Evolutionary conservation across 2,329 filamentous ascomycete species (phyloP).

Genomic region (Colletotrichum tofieldiae): DNA sequence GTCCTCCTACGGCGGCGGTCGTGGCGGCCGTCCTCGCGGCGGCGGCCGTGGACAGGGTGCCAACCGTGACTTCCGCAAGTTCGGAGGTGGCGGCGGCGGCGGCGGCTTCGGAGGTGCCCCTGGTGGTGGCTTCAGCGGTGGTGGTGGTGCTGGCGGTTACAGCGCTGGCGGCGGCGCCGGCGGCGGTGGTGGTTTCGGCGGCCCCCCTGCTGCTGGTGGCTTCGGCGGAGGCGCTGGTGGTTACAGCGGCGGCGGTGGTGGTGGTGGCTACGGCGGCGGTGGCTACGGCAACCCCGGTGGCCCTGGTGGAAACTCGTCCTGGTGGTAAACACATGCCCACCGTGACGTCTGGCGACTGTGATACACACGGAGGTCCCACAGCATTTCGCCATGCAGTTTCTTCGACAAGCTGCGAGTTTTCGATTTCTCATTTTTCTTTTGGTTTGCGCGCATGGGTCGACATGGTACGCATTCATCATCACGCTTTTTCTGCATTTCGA

Average conservation of each 20-base stretch:
- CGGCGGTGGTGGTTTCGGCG: slow-evolving; percentile 67
- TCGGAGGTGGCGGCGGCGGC: slow-evolving; percentile 70
- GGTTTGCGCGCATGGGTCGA: slow-evolving; percentile 40
- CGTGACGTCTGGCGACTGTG: slow-evolving; percentile 24
- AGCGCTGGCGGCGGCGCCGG: slow-evolving; percentile 52
- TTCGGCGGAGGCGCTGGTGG: slow-evolving; percentile 61
- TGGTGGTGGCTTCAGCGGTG: slow-evolving; percentile 60
- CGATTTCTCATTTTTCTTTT: slow-evolving; percentile 38
- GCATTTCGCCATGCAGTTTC: slow-evolving; percentile 38
- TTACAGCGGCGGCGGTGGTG: slow-evolving; percentile 54
- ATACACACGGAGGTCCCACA: slow-evolving; percentile 5
- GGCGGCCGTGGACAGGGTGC: slow-evolving; percentile 79
- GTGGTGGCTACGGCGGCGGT: slow-evolving; percentile 65
- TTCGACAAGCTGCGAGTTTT: slow-evolving; percentile 54
- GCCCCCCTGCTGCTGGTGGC: slow-evolving; percentile 61
- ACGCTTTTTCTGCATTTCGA: slow-evolving; percentile 49
- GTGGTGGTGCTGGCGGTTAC: slow-evolving; percentile 53
- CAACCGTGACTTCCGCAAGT: slow-evolving; percentile 93
- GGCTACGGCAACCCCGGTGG: slow-evolving; percentile 80
- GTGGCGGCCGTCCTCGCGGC: slow-evolving; percentile 78
- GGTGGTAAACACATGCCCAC: slow-evolving; percentile 69
- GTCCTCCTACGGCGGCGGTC: slow-evolving; percentile 84
- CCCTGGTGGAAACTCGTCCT: slow-evolving; percentile 75
- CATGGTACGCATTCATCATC: slow-evolving; percentile 46
- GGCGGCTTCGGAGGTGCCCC: slow-evolving; percentile 61